phyloP scores from a whole-genome alignment of 768 basidiomycete genomes.

The Plicaturopsis crispa region DNA sequence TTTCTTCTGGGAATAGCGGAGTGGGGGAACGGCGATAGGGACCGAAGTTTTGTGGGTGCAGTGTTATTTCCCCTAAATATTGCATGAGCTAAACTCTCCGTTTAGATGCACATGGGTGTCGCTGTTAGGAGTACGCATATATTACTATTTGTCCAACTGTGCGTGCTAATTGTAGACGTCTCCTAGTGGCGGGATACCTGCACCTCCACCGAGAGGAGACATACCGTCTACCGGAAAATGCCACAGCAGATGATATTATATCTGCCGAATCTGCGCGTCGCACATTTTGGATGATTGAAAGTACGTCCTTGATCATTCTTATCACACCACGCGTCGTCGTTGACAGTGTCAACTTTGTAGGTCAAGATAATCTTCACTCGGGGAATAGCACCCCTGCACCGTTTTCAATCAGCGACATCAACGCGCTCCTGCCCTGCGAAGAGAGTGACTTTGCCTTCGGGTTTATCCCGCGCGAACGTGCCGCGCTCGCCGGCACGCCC shows the following conservation, averaged over 20 bases:
- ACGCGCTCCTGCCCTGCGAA: constrained; percentile 8
- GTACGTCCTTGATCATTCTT: constrained; percentile 1
- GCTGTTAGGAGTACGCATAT: constrained; percentile 8
- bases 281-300: constrained; percentile 10
- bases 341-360: constrained; percentile 2
- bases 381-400: constrained; percentile 7
- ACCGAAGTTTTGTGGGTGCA: constrained; percentile 4
- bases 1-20: constrained; percentile 9
- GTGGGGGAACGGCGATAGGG: constrained; percentile 10
- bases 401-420: constrained; percentile 7
- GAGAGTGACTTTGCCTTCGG: constrained; percentile 10
- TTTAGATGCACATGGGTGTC: constrained; percentile 7
- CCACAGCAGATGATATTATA: constrained; percentile 7
- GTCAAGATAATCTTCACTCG: constrained; percentile 7
- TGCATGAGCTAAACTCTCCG: not conserved
- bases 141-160: not conserved
- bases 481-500: constrained; percentile 6
- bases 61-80: too few relatives aligned
- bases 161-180: not conserved
- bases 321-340: not conserved
- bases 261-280: constrained; percentile 8
- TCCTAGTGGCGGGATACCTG: constrained; percentile 9
- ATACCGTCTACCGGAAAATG: constrained; percentile 6
- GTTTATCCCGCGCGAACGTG: constrained; percentile 5
- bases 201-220: constrained; percentile 7